Conservation (phyloP, 257 asterid genomes). For the Buddleja alternifolia region DNA sequence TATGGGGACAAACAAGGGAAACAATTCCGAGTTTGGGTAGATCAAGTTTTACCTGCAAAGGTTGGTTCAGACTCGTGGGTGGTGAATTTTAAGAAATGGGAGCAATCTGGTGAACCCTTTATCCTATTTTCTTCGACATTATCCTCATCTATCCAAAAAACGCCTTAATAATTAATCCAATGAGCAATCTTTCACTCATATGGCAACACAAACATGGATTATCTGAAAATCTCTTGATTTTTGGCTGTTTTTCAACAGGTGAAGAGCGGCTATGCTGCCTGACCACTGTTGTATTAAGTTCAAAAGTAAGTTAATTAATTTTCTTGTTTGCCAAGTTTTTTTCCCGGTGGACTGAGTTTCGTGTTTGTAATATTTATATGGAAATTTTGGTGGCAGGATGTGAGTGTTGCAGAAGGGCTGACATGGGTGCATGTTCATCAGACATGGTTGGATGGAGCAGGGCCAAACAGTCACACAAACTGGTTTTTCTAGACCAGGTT, state of each 20-base stretch:
- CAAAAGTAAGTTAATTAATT: slow-evolving; percentile 56
- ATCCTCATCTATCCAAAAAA: background rate
- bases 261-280: slow-evolving; percentile 60
- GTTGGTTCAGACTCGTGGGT: slow-evolving; percentile 79
- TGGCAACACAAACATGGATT: too few relatives aligned
- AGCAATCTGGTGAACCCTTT: slow-evolving; percentile 67
- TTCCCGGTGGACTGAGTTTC: background rate
- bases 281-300: slow-evolving; percentile 62
- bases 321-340: background rate
- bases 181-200: background rate
- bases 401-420: slow-evolving; percentile 68
- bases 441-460: slow-evolving; percentile 79
- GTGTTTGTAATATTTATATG: slow-evolving; percentile 3
- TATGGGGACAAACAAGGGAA: slow-evolving; percentile 78
- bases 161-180: background rate
- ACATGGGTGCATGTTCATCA: slow-evolving; percentile 83
- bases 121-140: slow-evolving; percentile 7
- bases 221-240: slow-evolving; percentile 1
- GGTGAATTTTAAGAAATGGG: slow-evolving; percentile 90
- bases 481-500: slow-evolving; percentile 55
- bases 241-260: slow-evolving; percentile 43
- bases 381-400: slow-evolving; percentile 47
- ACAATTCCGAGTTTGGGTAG: slow-evolving; percentile 80
- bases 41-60: slow-evolving; percentile 75
- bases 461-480: slow-evolving; percentile 36